These are phyloP conservation scores for Begonia peltatifolia DNA, from an alignment of 306 rosid genomes.

Conservation along the genomic window DNA sequence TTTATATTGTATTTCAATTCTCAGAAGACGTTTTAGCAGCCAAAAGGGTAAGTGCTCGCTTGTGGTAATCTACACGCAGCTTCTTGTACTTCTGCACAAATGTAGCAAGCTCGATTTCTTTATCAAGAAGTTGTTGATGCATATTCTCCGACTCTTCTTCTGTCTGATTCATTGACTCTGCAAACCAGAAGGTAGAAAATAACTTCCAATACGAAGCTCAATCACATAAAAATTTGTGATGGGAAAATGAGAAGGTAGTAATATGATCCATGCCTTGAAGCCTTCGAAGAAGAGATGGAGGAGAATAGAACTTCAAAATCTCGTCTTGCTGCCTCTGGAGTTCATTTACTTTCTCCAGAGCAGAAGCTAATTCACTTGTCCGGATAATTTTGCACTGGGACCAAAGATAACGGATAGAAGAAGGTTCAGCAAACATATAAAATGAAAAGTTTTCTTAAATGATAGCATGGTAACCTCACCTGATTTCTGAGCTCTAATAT, in stretches of 20 bases:
- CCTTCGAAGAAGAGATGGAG: conserved; percentile 65
- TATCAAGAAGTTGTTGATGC: conserved; percentile 51
- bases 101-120: conserved; percentile 45
- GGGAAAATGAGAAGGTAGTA: too few relatives aligned
- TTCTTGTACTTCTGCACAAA: conserved; percentile 75
- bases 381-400: conserved; percentile 82
- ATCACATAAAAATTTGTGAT: too few relatives aligned
- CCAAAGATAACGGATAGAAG: conserved; percentile 1
- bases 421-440: too few relatives aligned
- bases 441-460: too few relatives aligned
- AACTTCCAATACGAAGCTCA: too few relatives aligned
- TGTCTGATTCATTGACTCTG: conserved; percentile 63
- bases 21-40: conserved; percentile 43
- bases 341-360: conserved; percentile 80
- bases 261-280: conserved; percentile 42
- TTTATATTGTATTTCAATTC: too few relatives aligned
- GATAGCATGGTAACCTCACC: conserved; percentile 19
- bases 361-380: conserved; percentile 85
- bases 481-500: conserved; percentile 87
- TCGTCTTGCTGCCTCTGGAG: conserved; percentile 75
- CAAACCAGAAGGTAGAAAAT: conserved; percentile 1
- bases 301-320: conserved; percentile 48
- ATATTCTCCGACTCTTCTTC: conserved; percentile 76
- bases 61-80: conserved; percentile 61
- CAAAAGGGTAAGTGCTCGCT: conserved; percentile 61